Percentiles rank a stretch among this genome's conserved stretches.
Conservation (phyloP, 1,139 yeast genomes). For the Kodamaea ohmeri region DNA sequence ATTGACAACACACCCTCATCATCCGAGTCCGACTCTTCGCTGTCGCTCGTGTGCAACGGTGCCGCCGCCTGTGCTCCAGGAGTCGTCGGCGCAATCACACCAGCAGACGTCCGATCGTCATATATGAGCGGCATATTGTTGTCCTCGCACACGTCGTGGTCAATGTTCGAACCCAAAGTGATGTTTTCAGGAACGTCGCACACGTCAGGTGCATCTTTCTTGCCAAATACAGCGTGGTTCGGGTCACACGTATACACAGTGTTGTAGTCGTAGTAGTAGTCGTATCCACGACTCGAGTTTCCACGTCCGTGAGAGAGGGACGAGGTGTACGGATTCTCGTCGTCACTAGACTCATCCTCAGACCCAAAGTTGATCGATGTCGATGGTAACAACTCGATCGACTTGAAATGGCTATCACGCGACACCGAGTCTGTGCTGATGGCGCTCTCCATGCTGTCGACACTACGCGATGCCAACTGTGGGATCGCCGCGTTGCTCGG, state of each 20-base stretch:
- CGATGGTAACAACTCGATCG: slow-evolving; percentile 76
- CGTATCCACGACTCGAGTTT: slow-evolving; percentile 64
- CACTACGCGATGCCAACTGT: slow-evolving; percentile 11
- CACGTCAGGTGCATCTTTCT: slow-evolving; percentile 33
- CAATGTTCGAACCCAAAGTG: slow-evolving; percentile 40
- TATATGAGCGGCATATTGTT: slow-evolving; percentile 12
- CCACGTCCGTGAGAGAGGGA: slow-evolving; percentile 75
- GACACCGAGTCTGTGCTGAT: slow-evolving; percentile 29
- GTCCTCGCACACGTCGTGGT: slow-evolving; percentile 34
- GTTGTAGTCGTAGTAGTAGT: slow-evolving; percentile 84
- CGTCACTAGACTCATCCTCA: slow-evolving; percentile 66
- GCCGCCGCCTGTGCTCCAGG: slow-evolving; percentile 4
- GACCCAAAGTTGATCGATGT: slow-evolving; percentile 78
- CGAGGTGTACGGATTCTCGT: slow-evolving; percentile 50
- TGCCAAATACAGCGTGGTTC: slow-evolving; percentile 43
- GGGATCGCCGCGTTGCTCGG: slow-evolving; percentile 15
- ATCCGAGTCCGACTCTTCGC: slow-evolving; percentile 22
- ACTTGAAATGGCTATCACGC: slow-evolving; percentile 35
- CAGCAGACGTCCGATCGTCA: slow-evolving; percentile 4
- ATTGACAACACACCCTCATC: slow-evolving; percentile 41
- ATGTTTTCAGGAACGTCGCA: slow-evolving; percentile 48
- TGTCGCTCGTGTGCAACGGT: slow-evolving; percentile 11
- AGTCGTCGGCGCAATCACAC: not conserved
- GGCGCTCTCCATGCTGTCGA: slow-evolving; percentile 14
- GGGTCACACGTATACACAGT: slow-evolving; percentile 69